Evolutionary conservation across 1,139 yeast species (phyloP).

Genomic region (Nakaseomyces glabratus): DNA sequence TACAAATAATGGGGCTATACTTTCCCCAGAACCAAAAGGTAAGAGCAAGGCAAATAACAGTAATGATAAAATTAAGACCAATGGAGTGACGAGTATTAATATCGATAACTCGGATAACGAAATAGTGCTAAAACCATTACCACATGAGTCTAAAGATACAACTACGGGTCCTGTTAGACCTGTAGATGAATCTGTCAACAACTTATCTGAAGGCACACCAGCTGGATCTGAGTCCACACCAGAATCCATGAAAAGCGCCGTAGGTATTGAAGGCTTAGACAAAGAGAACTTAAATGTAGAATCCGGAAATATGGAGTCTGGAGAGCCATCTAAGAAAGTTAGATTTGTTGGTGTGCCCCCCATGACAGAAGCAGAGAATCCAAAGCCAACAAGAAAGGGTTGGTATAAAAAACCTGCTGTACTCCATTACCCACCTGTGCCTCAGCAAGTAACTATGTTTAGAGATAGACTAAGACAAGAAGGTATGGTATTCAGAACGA

Average conservation of each 20-base stretch:
- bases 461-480: conserved; percentile 25
- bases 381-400: conserved; percentile 28
- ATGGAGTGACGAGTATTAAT: too few relatives aligned
- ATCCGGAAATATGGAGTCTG: background rate
- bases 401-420: conserved; percentile 33
- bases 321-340: conserved; percentile 27
- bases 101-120: too few relatives aligned
- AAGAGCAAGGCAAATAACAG: conserved; percentile 1
- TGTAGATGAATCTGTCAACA: too few relatives aligned
- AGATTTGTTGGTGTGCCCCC: conserved; percentile 32
- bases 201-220: too few relatives aligned
- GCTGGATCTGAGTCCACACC: too few relatives aligned
- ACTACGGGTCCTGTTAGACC: too few relatives aligned
- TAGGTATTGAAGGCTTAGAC: too few relatives aligned
- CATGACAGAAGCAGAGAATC: conserved; percentile 25
- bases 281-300: background rate
- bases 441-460: conserved; percentile 15
- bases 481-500: conserved; percentile 29
- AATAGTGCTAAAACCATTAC: too few relatives aligned
- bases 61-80: too few relatives aligned
- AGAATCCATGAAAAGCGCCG: too few relatives aligned
- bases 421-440: conserved; percentile 30
- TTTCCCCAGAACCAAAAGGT: conserved; percentile 1
- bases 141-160: too few relatives aligned
- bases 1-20: too few relatives aligned